phyloP scores from a whole-genome alignment of 2,329 filamentous ascomycete genomes.

The Ophiostoma himal-ulmi region DNA sequence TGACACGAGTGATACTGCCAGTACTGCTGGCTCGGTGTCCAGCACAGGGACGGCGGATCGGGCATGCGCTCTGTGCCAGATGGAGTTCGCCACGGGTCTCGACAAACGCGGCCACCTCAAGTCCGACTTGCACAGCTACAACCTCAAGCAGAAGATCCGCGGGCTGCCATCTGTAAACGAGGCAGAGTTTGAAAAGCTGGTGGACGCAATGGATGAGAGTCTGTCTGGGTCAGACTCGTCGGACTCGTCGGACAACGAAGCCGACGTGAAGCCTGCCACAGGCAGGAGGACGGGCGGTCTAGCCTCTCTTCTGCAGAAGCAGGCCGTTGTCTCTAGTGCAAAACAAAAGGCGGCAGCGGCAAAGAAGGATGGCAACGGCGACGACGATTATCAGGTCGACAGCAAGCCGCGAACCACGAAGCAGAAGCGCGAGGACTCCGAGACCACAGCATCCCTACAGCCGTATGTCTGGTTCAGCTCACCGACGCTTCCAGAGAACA shows the following conservation, averaged over 20 bases:
- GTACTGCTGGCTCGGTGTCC: neutral
- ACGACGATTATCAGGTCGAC: slow-evolving; percentile 41
- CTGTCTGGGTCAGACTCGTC: slow-evolving; percentile 81
- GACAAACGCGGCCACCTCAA: slow-evolving; percentile 83
- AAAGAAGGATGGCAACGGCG: slow-evolving; percentile 37
- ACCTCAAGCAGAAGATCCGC: slow-evolving; percentile 83
- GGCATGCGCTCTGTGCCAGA: slow-evolving; percentile 71
- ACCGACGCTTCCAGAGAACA: slow-evolving; percentile 65
- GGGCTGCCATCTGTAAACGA: slow-evolving; percentile 69
- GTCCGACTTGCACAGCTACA: slow-evolving; percentile 90
- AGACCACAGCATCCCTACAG: slow-evolving; percentile 38
- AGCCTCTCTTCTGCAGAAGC: slow-evolving; percentile 71
- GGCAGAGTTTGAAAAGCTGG: slow-evolving; percentile 75
- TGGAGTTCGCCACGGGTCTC: slow-evolving; percentile 63
- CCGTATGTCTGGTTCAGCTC: slow-evolving; percentile 76
- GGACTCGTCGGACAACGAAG: slow-evolving; percentile 61
- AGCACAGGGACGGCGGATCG: neutral
- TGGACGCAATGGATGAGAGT: slow-evolving; percentile 83
- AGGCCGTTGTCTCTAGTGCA: slow-evolving; percentile 58
- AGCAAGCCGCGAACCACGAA: slow-evolving; percentile 38
- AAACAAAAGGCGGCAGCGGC: slow-evolving; percentile 3
- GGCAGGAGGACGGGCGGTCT: slow-evolving; percentile 36
- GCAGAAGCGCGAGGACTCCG: slow-evolving; percentile 50
- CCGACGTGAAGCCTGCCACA: slow-evolving; percentile 33
- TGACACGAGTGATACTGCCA: slow-evolving; percentile 23